A percentile compares a stretch with the other conserved stretches of the same genome.
Evolutionary conservation across 164 flowering plant genomes (phyloP).

Genomic region (Magnolia sinica): DNA sequence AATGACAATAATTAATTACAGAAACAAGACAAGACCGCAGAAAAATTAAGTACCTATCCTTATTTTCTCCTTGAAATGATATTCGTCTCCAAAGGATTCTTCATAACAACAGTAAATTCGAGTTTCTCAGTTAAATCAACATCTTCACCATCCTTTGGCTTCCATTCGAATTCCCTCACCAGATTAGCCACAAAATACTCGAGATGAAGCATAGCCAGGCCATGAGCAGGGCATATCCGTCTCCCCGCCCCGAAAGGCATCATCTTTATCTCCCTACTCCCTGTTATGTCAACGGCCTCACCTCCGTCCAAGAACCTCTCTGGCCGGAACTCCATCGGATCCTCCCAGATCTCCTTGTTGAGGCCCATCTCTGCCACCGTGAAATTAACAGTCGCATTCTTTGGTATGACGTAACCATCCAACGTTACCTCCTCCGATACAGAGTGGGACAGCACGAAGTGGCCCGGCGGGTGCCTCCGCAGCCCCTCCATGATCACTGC

Average conservation of each 20-base stretch:
- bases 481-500: constrained; percentile 30
- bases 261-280: constrained; percentile 48
- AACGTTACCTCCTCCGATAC: constrained; percentile 18
- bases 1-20: too few relatives aligned
- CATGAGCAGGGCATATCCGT: constrained; percentile 28
- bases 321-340: constrained; percentile 31
- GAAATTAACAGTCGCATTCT: constrained; percentile 15
- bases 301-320: constrained; percentile 28
- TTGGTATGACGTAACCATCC: constrained; percentile 21
- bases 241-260: constrained; percentile 49
- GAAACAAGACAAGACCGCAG: too few relatives aligned
- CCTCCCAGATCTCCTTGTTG: constrained; percentile 31
- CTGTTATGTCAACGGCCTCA: constrained; percentile 27
- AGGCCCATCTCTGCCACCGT: constrained; percentile 28
- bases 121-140: constrained; percentile 44
- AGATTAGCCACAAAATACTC: constrained; percentile 33
- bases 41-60: too few relatives aligned
- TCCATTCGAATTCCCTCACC: constrained; percentile 44
- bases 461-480: constrained; percentile 31
- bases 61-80: background rate
- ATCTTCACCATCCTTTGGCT: constrained; percentile 25
- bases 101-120: constrained; percentile 41
- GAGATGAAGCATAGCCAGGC: constrained; percentile 24
- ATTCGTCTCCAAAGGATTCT: constrained; percentile 34
- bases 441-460: constrained; percentile 20